Percentiles rank a stretch among this genome's conserved stretches.
Evolutionary conservation across 2,329 filamentous ascomycete genomes (phyloP).

Genomic region (Didymella keratinophila): DNA sequence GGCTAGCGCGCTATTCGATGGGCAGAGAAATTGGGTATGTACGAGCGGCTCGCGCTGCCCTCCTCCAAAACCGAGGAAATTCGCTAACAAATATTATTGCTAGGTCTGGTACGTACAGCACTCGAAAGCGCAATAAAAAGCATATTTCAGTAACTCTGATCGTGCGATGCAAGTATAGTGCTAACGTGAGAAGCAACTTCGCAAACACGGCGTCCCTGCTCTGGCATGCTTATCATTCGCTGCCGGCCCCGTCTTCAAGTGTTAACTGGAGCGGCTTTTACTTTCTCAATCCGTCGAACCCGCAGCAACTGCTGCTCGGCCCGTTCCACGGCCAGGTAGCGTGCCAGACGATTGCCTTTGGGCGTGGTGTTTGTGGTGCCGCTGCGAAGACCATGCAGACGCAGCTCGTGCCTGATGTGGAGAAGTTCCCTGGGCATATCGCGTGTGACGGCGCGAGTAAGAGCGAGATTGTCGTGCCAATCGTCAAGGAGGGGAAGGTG

Average conservation of each 20-base stretch:
- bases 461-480: slow-evolving; percentile 84
- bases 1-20: slow-evolving; percentile 72
- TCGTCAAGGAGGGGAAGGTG: slow-evolving; percentile 62
- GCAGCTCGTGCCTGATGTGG: slow-evolving; percentile 73
- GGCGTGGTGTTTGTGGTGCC: slow-evolving; percentile 76
- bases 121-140: too few relatives aligned
- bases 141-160: background rate
- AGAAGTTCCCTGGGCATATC: slow-evolving; percentile 79
- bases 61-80: background rate
- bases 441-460: slow-evolving; percentile 78
- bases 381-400: slow-evolving; percentile 69
- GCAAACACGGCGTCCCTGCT: slow-evolving; percentile 77
- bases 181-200: slow-evolving; percentile 61
- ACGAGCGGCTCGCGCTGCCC: slow-evolving; percentile 7
- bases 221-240: slow-evolving; percentile 80
- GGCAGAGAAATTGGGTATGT: slow-evolving; percentile 78
- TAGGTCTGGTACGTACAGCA: slow-evolving; percentile 20
- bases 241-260: slow-evolving; percentile 65
- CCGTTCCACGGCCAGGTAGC: slow-evolving; percentile 82
- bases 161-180: background rate
- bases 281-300: slow-evolving; percentile 48
- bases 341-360: slow-evolving; percentile 78
- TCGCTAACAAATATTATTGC: background rate
- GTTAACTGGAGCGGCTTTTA: slow-evolving; percentile 81
- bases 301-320: slow-evolving; percentile 72